These are phyloP conservation scores for Penicillium herquei DNA, from an alignment of 495 filamentous ascomycete genomes.

Conservation along the genomic window DNA sequence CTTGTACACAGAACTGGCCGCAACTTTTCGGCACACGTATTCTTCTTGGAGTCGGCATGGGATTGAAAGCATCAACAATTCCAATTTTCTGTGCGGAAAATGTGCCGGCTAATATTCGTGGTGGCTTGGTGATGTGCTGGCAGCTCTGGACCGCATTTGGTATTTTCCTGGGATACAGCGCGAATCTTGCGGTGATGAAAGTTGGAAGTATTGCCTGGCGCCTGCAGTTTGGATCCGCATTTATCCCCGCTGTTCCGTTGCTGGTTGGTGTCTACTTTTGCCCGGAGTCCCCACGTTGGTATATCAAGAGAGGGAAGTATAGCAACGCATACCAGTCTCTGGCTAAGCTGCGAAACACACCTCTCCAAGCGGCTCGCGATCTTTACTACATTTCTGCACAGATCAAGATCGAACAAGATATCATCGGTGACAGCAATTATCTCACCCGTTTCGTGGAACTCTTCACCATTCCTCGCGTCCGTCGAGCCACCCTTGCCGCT, in stretches of 20 bases:
- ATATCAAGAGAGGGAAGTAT: conserved; percentile 58
- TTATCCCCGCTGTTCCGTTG: conserved; percentile 69
- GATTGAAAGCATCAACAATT: conserved; percentile 58
- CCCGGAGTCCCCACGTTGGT: conserved; percentile 70
- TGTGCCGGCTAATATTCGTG: conserved; percentile 58
- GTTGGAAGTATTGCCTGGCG: conserved; percentile 59
- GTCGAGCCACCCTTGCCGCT: conserved; percentile 64
- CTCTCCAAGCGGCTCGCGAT: conserved; percentile 64
- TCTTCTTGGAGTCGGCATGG: conserved; percentile 65
- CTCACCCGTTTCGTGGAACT: conserved; percentile 60
- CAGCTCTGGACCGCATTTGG: conserved; percentile 57
- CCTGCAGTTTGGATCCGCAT: conserved; percentile 64
- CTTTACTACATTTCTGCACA: conserved; percentile 66
- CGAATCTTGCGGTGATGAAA: conserved; percentile 59
- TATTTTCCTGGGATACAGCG: conserved; percentile 59
- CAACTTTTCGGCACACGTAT: conserved; percentile 59
- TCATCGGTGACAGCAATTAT: conserved; percentile 51
- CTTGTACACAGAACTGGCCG: conserved; percentile 54
- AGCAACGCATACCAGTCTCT: conserved; percentile 59
- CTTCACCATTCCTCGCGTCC: conserved; percentile 67
- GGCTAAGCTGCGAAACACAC: conserved; percentile 56
- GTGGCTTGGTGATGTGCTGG: conserved; percentile 64
- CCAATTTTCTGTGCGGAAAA: conserved; percentile 65
- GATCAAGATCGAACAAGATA: conserved; percentile 50
- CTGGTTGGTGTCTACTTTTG: conserved; percentile 62